A percentile compares a stretch with the other conserved stretches of the same genome.
Evolutionary conservation across 1,284 basidiomycete genomes (phyloP).

Genomic region (Trichosporon sp.): DNA sequence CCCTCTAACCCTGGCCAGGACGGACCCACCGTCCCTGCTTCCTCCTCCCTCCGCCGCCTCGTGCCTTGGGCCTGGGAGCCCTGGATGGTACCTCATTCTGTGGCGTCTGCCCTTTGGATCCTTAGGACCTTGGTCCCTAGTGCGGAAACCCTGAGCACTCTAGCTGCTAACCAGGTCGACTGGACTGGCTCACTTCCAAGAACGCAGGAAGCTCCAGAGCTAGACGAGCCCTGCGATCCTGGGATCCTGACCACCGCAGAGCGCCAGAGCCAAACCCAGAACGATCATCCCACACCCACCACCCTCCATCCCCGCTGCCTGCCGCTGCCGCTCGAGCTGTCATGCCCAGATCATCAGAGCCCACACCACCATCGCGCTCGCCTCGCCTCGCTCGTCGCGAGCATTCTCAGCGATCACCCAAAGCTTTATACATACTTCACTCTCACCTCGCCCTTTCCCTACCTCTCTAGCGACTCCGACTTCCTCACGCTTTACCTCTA

Average conservation of each 20-base stretch:
- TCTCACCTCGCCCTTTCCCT: not conserved
- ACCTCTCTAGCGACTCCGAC: not conserved
- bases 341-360: not conserved
- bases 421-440: constrained; percentile 15
- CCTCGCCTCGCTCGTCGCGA: not conserved
- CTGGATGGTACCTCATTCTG: constrained; percentile 15
- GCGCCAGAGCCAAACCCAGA: constrained; percentile 14
- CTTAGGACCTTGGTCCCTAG: constrained; percentile 10
- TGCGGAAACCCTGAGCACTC: not conserved
- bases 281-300: not conserved
- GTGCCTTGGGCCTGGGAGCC: not conserved
- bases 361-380: not conserved
- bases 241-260: not conserved
- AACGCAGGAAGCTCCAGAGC: constrained; percentile 2
- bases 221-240: not conserved
- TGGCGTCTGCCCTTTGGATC: not conserved
- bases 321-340: not conserved
- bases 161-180: not conserved
- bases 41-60: constrained; percentile 10
- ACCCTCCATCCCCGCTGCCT: not conserved
- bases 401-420: not conserved
- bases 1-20: constrained; percentile 5
- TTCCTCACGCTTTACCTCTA: not conserved
- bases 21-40: constrained; percentile 6
- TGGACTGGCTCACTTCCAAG: not conserved